Evolutionary conservation across 164 flowering plant species (phyloP).

Genomic region (Macadamia integrifolia): DNA sequence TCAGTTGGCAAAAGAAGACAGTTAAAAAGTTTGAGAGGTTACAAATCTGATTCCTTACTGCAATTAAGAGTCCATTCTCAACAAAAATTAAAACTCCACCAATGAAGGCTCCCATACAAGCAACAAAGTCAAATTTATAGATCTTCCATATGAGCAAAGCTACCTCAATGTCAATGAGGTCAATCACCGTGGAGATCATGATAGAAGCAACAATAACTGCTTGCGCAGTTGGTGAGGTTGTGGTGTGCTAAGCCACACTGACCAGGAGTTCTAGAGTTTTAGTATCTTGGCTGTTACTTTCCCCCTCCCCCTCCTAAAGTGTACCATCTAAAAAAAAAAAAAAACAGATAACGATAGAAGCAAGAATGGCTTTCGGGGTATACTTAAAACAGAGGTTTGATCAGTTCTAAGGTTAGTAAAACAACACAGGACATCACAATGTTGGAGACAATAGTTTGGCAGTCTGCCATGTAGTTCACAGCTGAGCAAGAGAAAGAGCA

Average conservation of each 20-base stretch:
- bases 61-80: conserved; percentile 82
- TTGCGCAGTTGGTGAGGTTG: too few species aligned
- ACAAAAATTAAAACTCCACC: conserved; percentile 78
- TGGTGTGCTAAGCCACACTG: too few species aligned
- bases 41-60: conserved; percentile 23
- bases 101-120: conserved; percentile 90
- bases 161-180: conserved; percentile 64
- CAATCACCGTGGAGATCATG: conserved; percentile 49
- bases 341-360: conserved; percentile 61
- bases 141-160: conserved; percentile 74
- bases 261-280: too few species aligned
- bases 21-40: background rate
- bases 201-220: too few species aligned
- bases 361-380: conserved; percentile 88
- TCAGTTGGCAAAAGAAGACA: background rate
- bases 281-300: too few species aligned
- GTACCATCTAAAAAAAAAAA: too few species aligned
- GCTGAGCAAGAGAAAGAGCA: conserved; percentile 85
- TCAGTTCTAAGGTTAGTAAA: conserved; percentile 56
- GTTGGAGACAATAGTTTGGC: conserved; percentile 85
- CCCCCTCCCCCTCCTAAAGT: too few species aligned
- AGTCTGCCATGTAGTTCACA: conserved; percentile 91
- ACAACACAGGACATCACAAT: conserved; percentile 81
- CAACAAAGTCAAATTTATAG: conserved; percentile 82
- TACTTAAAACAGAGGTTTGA: conserved; percentile 83